Evolutionary conservation across 805 yeast species (phyloP), one percentile per base, ranked within the genome.

Genomic region (Wilhelminamyces savonicus): DNA sequence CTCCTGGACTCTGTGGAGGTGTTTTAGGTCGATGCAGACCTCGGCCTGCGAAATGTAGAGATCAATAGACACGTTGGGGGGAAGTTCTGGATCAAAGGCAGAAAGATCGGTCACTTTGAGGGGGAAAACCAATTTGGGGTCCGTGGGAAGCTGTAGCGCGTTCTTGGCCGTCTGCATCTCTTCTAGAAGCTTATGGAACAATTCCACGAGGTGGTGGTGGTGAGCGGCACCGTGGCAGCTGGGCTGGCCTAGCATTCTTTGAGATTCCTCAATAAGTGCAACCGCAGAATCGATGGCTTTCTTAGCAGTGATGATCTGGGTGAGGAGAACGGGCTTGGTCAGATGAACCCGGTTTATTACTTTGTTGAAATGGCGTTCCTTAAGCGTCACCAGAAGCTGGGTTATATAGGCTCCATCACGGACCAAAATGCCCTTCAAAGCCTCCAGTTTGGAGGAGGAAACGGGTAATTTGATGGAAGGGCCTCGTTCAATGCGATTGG

Each of bases 21-120:
- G 66, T 44, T 74, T 71, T 33, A 78, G 53, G 31, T 80, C 87
- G 5, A 79, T 52, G 15, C 78, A 64, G 3, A 80, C 48, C 43
- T 82, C 87, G 13, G 79, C 76, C 48, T 76, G 79, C 37, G 69
- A 63, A 14, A 80, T 54, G 31, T 71, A 71, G 16, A 79, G 42
- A 43, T 82, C 90, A 24, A 80, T 46, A 3, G 78, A 57, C 4
- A 78, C 56, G 8, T 57, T 52, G 3, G 56, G 47, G 10, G 76
- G 71, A 27, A 76, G 43, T 15, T 50, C 56, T 5, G 81, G 81
- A 33, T 66, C 67, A 31, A 71, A 70, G 13, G 36, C 26, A 2
- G 33, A 27, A 2, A 63, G 43, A 1, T 54, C 42, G 3, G 70
- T 54, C 15, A 69, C 58, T 43, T 76, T 69, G 16, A 55, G 48